A percentile compares a stretch with the other conserved stretches of the same genome.
Conservation (phyloP, 176 grass and related monocot species). For the Eleusine indica region DNA sequence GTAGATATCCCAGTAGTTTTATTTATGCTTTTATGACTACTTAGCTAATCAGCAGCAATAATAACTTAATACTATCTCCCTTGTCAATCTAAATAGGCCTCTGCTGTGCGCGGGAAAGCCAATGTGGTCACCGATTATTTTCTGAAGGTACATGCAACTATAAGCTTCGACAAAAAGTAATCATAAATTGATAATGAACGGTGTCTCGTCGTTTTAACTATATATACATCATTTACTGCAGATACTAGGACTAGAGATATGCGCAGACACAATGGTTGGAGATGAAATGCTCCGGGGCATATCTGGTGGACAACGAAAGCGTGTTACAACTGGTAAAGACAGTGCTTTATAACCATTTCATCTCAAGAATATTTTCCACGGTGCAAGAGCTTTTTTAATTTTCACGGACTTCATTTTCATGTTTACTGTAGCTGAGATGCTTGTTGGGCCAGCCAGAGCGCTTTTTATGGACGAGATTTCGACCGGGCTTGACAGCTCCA, state of each 20-base stretch:
- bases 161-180: neutral
- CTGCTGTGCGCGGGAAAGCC: constrained; percentile 58
- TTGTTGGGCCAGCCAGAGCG: constrained; percentile 77
- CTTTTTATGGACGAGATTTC: constrained; percentile 99
- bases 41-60: neutral
- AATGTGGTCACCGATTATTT: constrained; percentile 86
- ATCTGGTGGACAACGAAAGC: constrained; percentile 86
- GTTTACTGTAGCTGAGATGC: constrained; percentile 74
- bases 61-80: neutral
- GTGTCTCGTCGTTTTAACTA: neutral
- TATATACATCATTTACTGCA: constrained; percentile 25
- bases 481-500: constrained; percentile 95
- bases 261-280: constrained; percentile 92
- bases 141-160: constrained; percentile 66
- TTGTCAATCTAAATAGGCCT: constrained; percentile 53
- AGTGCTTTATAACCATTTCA: neutral
- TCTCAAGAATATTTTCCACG: neutral
- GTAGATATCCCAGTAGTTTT: neutral
- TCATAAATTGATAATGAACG: neutral
- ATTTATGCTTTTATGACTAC: neutral
- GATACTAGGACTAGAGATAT: constrained; percentile 86
- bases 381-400: neutral
- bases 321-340: constrained; percentile 82
- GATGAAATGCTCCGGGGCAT: constrained; percentile 91
- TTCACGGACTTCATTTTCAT: neutral